These are phyloP conservation scores for Fusarium sp. DNA, from an alignment of 2,329 filamentous ascomycete genomes.

Conservation along the genomic window DNA sequence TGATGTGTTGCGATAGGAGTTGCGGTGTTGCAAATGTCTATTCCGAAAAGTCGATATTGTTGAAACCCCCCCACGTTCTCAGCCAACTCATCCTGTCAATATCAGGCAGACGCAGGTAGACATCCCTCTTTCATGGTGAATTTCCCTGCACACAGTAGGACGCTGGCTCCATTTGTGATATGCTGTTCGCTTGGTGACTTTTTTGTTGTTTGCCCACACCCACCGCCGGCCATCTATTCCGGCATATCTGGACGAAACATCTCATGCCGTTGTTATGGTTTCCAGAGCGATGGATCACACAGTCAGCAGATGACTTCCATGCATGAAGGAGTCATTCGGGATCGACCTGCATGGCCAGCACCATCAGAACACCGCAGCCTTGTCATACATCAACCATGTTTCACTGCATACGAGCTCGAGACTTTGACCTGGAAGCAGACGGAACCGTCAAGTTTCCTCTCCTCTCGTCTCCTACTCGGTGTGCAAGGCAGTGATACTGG, in stretches of 20 bases:
- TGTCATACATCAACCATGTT: constrained; percentile 44
- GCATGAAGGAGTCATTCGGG: constrained; percentile 45
- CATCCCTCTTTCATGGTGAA: constrained; percentile 12
- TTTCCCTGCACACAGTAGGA: constrained; percentile 18
- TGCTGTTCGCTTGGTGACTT: constrained; percentile 24
- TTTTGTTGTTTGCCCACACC: constrained; percentile 18
- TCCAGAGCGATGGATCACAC: constrained; percentile 33
- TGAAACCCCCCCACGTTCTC: constrained; percentile 17
- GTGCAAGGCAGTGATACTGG: constrained; percentile 7
- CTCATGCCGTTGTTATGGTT: constrained; percentile 25
- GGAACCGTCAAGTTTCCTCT: constrained; percentile 8
- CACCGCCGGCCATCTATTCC: constrained; percentile 10
- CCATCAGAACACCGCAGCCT: constrained; percentile 37
- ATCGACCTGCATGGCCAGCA: constrained; percentile 45
- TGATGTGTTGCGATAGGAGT: constrained; percentile 36
- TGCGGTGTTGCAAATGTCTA: constrained; percentile 28
- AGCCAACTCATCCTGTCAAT: constrained; percentile 22
- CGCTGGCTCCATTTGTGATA: constrained; percentile 21
- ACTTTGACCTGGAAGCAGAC: constrained; percentile 21
- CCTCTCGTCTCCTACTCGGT: constrained; percentile 22
- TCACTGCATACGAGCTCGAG: constrained; percentile 39
- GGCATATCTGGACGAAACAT: constrained; percentile 15
- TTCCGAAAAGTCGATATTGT: constrained; percentile 17
- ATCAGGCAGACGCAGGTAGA: constrained; percentile 11
- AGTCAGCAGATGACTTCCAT: constrained; percentile 43